Evolutionary conservation across 805 yeast species (phyloP), one percentile per base, ranked within the genome.

Genomic region (Candida takata): DNA sequence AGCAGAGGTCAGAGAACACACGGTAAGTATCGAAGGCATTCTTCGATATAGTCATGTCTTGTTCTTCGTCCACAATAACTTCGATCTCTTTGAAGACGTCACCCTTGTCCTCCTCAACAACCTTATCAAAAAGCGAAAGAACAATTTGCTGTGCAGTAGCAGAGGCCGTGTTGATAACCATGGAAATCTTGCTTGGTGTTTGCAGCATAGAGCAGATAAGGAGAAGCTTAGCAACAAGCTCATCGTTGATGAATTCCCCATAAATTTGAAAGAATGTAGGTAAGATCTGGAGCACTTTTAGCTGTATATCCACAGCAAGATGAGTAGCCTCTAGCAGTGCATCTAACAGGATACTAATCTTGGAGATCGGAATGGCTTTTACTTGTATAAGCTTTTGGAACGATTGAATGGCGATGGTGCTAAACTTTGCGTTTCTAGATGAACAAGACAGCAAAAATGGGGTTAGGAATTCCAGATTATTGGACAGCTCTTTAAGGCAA

Each of bases 61-160:
- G 58, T 7, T 62, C 67, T 14, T 72, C 70, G 37, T 74, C 80
- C 4, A 69, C 52, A 2, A 64, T 57, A 0, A 74, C 75, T 8
- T 57, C 61, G 44, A 48, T 49, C 15, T 42, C 48, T 12, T 47
- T 52, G 4, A 50, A 48, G 3, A 31, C 29, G 3, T 40, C 38
- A 15, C 13, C 6, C 14, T 54, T 48, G 38, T 64, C 71, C 29
- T 70, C 74, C 5, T 59, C 64, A 13, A 54, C 44, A 31, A 76
- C 69, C 51, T 75, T 69, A 37, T 90, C 97, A 56, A 82, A 90
- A 0, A 87, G 72, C 21, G 82, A 74, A 25, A 82, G 75, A 30
- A 87, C 70, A 29, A 92, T 61, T 55, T 92, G 97, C 43, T 87
- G 94, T 31, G 87, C 69, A 4, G 97, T 86, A 3, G 97, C 98